phyloP scores from a whole-genome alignment of 2,329 filamentous ascomycete genomes.

The Aspergillus calidoustus region DNA sequence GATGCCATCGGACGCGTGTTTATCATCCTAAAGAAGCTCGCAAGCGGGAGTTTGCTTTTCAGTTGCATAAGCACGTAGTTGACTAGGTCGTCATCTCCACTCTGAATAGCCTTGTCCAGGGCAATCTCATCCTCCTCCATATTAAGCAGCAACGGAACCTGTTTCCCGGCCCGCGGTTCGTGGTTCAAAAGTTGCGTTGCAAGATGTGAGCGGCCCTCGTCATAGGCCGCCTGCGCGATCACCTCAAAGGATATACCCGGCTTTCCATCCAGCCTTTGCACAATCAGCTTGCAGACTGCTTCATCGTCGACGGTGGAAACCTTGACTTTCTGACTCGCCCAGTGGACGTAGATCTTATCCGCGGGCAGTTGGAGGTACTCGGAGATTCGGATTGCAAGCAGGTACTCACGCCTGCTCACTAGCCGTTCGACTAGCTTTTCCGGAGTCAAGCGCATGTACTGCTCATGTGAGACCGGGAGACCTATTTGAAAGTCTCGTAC shows the following conservation, averaged over 20 bases:
- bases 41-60: slow-evolving; percentile 86
- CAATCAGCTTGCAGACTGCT: slow-evolving; percentile 81
- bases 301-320: slow-evolving; percentile 85
- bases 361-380: slow-evolving; percentile 84
- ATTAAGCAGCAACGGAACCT: slow-evolving; percentile 87
- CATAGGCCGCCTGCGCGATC: slow-evolving; percentile 89
- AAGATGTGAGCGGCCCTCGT: slow-evolving; percentile 86
- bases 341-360: slow-evolving; percentile 92
- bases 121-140: slow-evolving; percentile 97
- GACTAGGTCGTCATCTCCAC: slow-evolving; percentile 91
- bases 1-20: slow-evolving; percentile 84
- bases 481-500: slow-evolving; percentile 91
- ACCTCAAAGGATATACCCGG: slow-evolving; percentile 94
- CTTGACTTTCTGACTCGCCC: slow-evolving; percentile 93
- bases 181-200: slow-evolving; percentile 91
- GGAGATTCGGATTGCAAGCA: slow-evolving; percentile 85
- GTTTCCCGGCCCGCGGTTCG: slow-evolving; percentile 91
- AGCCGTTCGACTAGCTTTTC: slow-evolving; percentile 85
- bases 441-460: slow-evolving; percentile 87
- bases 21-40: slow-evolving; percentile 89
- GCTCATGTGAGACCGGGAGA: slow-evolving; percentile 87
- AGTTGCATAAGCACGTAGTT: slow-evolving; percentile 85
- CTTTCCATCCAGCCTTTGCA: slow-evolving; percentile 83
- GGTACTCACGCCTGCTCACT: slow-evolving; percentile 86
- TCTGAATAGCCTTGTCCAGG: slow-evolving; percentile 94